Evolutionary conservation across 352 stramenopile species (phyloP), one percentile per base, ranked within the genome.

Genomic region (Phytophthora nicotianae): DNA sequence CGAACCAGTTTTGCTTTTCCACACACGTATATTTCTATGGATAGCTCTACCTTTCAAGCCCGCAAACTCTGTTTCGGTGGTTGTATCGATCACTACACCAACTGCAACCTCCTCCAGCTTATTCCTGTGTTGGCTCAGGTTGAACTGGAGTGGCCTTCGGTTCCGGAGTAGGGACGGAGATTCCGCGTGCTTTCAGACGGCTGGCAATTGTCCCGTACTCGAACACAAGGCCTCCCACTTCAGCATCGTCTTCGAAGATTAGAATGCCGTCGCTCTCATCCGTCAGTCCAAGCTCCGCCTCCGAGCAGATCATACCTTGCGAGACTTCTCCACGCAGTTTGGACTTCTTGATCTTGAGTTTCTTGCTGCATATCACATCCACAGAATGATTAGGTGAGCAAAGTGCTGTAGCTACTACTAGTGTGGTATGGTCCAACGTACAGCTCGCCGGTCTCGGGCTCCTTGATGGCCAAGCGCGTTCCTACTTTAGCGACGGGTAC

Each of bases 271-370:
- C 79, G 63, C 81, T 91, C 32, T 76, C 35, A 48, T 87, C 76
- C 4, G 68, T 65, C 21, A 93, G 65, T 1, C 81, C 81, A 8
- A 93, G 72, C 62, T 93, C 83, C 5, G 73, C 81, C 62, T 93
- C 83, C 1, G 83, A 93, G 70, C 83, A 93, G 65, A 93, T 93
- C 81, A 93, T 93, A 27, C 83, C 83, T 43, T 90, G 79, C 24
- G 83, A 93, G 10, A 91, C 42, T 50, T 93, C 81, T 58, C 83
- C 83, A 29, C 83, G 83, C 24, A 93, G 66, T 65, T 93, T 93
- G 27, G 79, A 89, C 70, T 91, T 93, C 40, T 93, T 91, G 70
- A 93, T 93, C 70, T 91, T 93, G 19, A 93, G 65, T 48, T 88
- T 79, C 54, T 89, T 91, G 21, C 79, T 91, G 57, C 50, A 27